phyloP scores from a whole-genome alignment of 2,329 filamentous ascomycete genomes.

The Paramyrothecium roridum region DNA sequence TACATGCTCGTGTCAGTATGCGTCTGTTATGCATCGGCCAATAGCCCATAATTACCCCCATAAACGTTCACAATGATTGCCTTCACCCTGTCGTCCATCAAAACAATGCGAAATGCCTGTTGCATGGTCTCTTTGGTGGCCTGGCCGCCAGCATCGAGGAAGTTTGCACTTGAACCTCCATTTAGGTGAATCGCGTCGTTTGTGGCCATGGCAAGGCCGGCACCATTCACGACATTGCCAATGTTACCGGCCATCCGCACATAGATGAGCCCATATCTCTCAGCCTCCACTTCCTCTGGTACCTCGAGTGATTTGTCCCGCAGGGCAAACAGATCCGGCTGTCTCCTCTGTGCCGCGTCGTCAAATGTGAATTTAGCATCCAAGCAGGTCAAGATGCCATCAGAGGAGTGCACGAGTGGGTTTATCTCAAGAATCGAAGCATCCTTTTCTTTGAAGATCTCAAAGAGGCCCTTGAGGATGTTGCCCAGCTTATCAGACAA shows the following conservation, averaged over 20 bases:
- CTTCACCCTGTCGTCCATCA: conserved; percentile 68
- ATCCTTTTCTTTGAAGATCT: conserved; percentile 42
- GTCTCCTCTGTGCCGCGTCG: conserved; percentile 40
- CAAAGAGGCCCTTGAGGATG: conserved; percentile 18
- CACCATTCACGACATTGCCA: conserved; percentile 84
- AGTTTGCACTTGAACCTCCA: conserved; percentile 73
- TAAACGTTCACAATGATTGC: conserved; percentile 62
- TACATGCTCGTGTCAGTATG: conserved; percentile 10
- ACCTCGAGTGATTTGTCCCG: conserved; percentile 31
- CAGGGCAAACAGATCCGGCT: conserved; percentile 32
- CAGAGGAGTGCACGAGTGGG: conserved; percentile 24
- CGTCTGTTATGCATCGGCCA: background rate
- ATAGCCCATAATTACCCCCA: conserved; percentile 24
- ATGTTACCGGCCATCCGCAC: conserved; percentile 63
- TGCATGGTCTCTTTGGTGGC: conserved; percentile 80
- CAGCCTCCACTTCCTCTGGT: conserved; percentile 30
- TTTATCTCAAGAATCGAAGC: conserved; percentile 43
- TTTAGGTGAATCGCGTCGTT: conserved; percentile 71
- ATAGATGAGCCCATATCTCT: conserved; percentile 73
- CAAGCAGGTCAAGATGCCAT: conserved; percentile 24
- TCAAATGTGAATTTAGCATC: conserved; percentile 45
- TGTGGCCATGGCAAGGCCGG: conserved; percentile 88
- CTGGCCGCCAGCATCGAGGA: conserved; percentile 87
- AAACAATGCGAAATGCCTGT: conserved; percentile 70
- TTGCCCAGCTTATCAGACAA: conserved; percentile 10